A percentile compares a stretch with the other conserved stretches of the same genome.
These are phyloP conservation scores for Ormosia semicastrata DNA, from an alignment of 306 rosid species.

Conservation along the genomic window DNA sequence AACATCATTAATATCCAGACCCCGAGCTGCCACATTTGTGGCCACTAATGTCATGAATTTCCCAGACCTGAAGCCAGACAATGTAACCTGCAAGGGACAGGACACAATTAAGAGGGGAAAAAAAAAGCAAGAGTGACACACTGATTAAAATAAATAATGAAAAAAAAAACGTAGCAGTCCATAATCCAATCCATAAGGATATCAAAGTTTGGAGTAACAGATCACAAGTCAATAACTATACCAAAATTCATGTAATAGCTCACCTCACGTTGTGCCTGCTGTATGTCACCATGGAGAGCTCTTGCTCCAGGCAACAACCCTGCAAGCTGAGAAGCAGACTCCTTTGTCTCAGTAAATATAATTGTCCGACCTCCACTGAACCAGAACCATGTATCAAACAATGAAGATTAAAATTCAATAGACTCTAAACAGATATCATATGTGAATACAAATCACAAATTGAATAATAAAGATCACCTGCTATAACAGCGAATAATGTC, in stretches of 20 bases:
- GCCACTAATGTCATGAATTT: slow-evolving; percentile 81
- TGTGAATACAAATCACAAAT: not conserved
- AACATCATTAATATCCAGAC: slow-evolving; percentile 88
- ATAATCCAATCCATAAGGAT: not conserved
- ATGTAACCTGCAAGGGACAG: slow-evolving; percentile 63
- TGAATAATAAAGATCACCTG: slow-evolving; percentile 51
- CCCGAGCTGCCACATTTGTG: slow-evolving; percentile 96
- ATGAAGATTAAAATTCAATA: not conserved
- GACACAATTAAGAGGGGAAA: not conserved
- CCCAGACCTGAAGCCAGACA: slow-evolving; percentile 80
- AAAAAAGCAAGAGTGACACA: not conserved
- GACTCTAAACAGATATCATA: not conserved
- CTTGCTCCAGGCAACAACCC: slow-evolving; percentile 78
- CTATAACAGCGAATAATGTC: slow-evolving; percentile 86
- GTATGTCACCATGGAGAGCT: slow-evolving; percentile 89
- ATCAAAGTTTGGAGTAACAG: not conserved
- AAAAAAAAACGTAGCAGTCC: not conserved
- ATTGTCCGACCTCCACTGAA: slow-evolving; percentile 90
- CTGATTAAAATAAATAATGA: not conserved
- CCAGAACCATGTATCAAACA: slow-evolving; percentile 7
- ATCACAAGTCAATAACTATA: not conserved
- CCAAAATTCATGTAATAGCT: slow-evolving; percentile 10
- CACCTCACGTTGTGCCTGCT: slow-evolving; percentile 84
- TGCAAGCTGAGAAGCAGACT: slow-evolving; percentile 76
- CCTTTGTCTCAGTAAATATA: slow-evolving; percentile 84